Conservation (phyloP, 768 basidiomycete genomes). For the Termitomyces sp. region DNA sequence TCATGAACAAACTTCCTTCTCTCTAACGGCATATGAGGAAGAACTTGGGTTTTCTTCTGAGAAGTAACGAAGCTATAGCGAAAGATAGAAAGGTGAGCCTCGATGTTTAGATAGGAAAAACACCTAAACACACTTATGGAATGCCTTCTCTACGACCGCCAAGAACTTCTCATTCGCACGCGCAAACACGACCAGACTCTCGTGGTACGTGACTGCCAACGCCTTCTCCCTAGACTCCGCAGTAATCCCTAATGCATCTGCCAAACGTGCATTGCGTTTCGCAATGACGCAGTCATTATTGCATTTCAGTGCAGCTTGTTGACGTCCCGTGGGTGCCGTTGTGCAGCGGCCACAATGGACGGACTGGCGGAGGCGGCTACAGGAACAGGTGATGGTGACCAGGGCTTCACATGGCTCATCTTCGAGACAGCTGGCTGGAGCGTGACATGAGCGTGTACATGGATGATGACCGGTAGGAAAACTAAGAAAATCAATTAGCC, state of each 20-base stretch:
- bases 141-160: conserved; percentile 68
- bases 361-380: conserved; percentile 74
- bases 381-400: conserved; percentile 70
- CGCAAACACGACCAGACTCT: conserved; percentile 60
- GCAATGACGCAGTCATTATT: conserved; percentile 77
- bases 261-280: conserved; percentile 82
- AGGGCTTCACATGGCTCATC: conserved; percentile 66
- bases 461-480: conserved; percentile 61
- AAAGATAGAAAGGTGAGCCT: neutral
- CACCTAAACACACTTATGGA: conserved; percentile 60
- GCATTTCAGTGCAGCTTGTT: conserved; percentile 49
- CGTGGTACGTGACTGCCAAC: conserved; percentile 44
- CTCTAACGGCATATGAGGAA: conserved; percentile 77
- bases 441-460: conserved; percentile 78
- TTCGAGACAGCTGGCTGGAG: conserved; percentile 81
- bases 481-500: conserved; percentile 26
- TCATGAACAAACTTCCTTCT: conserved; percentile 81
- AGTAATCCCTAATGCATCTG: conserved; percentile 87
- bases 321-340: conserved; percentile 36
- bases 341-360: conserved; percentile 63
- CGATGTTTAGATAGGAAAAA: conserved; percentile 11
- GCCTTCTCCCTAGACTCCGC: conserved; percentile 37
- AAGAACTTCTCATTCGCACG: conserved; percentile 62
- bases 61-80: conserved; percentile 55
- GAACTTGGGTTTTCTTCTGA: conserved; percentile 60